phyloP scores from a whole-genome alignment of 2,329 filamentous ascomycete genomes.

The Onygenales sp. region DNA sequence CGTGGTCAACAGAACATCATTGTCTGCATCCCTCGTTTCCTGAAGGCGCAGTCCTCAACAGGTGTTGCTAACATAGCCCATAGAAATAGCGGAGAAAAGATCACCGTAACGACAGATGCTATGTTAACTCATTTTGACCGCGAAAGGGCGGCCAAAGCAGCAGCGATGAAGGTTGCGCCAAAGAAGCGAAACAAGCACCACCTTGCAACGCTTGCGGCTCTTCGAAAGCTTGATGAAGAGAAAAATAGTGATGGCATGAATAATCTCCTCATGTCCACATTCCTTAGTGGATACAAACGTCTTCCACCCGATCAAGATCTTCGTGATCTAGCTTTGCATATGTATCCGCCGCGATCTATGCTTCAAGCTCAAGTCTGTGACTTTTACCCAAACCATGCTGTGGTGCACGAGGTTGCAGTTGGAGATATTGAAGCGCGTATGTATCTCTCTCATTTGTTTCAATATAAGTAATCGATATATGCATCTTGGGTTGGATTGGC shows the following conservation, averaged over 20 bases:
- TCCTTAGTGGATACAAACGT: background rate
- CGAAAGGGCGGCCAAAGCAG: background rate
- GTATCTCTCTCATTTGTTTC: background rate
- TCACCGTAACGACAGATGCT: slow-evolving; percentile 1
- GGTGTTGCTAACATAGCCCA: background rate
- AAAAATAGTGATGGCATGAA: slow-evolving; percentile 1
- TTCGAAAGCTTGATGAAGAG: background rate
- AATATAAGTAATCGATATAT: background rate
- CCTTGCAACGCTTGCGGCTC: background rate
- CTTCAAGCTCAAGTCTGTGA: background rate
- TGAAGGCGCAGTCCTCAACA: too few relatives aligned
- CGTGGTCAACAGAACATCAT: background rate
- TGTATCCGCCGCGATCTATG: background rate
- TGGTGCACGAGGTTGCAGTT: background rate
- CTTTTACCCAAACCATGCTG: background rate
- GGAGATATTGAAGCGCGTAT: slow-evolving; percentile 2
- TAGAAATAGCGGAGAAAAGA: background rate
- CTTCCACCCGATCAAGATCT: slow-evolving; percentile 1
- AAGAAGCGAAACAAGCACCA: background rate
- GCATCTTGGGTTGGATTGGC: background rate
- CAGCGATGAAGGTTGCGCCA: background rate
- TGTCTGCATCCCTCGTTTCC: background rate
- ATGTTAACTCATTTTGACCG: background rate
- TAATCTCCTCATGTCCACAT: background rate
- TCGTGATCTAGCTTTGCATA: background rate